Evolutionary conservation across 257 asterid species (phyloP).

Genomic region (Fraxinus excelsior): DNA sequence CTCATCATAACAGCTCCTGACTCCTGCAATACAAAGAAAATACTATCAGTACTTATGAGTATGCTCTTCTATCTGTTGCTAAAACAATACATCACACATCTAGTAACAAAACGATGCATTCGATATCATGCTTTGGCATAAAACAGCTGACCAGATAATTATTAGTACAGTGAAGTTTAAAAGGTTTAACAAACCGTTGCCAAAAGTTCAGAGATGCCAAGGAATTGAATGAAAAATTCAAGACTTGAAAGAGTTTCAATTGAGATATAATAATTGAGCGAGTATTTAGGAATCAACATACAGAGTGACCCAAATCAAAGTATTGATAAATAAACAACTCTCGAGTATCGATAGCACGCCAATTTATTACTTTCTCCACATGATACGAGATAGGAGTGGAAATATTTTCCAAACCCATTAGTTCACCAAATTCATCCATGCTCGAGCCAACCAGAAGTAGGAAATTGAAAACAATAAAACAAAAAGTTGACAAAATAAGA

Average conservation of each 20-base stretch:
- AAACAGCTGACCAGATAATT: not conserved
- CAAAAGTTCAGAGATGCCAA: not conserved
- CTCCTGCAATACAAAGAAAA: slow-evolving; percentile 49
- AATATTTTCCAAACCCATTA: not conserved
- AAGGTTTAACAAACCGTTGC: not conserved
- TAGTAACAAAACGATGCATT: not conserved
- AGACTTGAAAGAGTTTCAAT: not conserved
- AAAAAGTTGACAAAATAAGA: not conserved
- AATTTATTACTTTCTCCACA: not conserved
- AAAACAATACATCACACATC: not conserved
- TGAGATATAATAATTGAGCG: not conserved
- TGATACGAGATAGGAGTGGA: not conserved
- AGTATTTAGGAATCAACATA: not conserved
- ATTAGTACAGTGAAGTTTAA: not conserved
- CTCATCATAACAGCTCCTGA: slow-evolving; percentile 92
- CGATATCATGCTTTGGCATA: not conserved
- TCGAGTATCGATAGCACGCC: not conserved
- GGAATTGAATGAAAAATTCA: not conserved
- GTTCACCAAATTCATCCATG: not conserved
- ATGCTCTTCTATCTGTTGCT: not conserved
- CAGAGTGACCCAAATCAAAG: not conserved
- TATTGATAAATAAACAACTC: not conserved
- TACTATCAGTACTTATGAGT: not conserved
- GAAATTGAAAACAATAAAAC: not conserved
- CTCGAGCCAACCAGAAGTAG: not conserved